Evolutionary conservation across 495 filamentous ascomycete genomes (phyloP).

Genomic region (Penicillium cosmopolitanum): DNA sequence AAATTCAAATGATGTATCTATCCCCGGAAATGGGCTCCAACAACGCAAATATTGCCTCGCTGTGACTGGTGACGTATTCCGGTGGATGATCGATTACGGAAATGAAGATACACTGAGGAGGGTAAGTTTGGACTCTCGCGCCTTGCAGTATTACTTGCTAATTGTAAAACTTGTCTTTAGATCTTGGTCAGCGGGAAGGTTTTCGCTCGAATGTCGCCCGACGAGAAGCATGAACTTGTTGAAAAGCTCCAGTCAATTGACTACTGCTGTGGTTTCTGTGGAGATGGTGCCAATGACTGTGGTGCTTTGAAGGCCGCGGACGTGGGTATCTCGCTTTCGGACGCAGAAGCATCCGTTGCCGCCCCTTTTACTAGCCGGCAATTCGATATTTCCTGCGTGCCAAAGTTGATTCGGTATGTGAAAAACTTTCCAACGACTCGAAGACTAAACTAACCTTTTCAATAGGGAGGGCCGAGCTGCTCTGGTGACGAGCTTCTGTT

Average conservation of each 20-base stretch:
- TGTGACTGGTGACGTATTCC: conserved; percentile 90
- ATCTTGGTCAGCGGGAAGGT: conserved; percentile 92
- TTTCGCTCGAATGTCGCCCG: conserved; percentile 97
- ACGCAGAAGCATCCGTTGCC: conserved; percentile 96
- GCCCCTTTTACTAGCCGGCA: conserved; percentile 95
- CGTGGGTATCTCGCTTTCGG: conserved; percentile 97
- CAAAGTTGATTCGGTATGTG: conserved; percentile 78
- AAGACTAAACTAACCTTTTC: conserved; percentile 3
- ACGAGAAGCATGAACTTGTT: conserved; percentile 98
- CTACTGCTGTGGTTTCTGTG: conserved; percentile 96
- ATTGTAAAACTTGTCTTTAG: conserved; percentile 39
- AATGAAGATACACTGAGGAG: conserved; percentile 72
- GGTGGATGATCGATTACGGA: conserved; percentile 93
- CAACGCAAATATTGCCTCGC: conserved; percentile 84
- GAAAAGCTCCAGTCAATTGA: conserved; percentile 96
- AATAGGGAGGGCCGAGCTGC: conserved; percentile 86
- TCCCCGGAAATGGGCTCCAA: conserved; percentile 81
- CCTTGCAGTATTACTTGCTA: not conserved
- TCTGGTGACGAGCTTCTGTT: conserved; percentile 96
- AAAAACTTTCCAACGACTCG: conserved; percentile 7
- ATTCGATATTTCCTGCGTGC: conserved; percentile 97
- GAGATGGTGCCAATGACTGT: conserved; percentile 98
- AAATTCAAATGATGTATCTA: conserved; percentile 72
- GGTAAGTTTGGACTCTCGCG: conserved; percentile 40
- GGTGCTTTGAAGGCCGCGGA: conserved; percentile 97